Evolutionary conservation across 768 basidiomycete genomes (phyloP), one percentile per base, ranked within the genome.

Genomic region (Auriscalpium vulgare): DNA sequence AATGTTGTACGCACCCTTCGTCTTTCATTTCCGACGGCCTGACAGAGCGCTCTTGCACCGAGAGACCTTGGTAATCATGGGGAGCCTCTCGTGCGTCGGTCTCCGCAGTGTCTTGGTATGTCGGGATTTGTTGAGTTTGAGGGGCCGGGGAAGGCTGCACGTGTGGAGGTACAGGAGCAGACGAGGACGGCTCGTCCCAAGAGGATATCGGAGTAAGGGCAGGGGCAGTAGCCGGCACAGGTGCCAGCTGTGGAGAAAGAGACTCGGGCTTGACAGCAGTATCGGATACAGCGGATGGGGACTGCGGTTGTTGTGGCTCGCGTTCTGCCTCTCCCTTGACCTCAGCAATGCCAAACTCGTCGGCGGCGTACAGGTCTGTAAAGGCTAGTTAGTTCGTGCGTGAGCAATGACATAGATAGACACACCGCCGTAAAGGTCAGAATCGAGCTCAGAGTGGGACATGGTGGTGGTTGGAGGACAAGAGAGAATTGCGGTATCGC

Each of bases 11-110:
- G 90, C 81, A 95, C 93, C 93, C 93, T 88, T 94, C 93, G 64
- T 95, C 93, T 70, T 91, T 91, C 90, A 91, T 92, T 71, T 95
- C 92, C 10, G 85, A 85, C 19, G 88, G 88, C 29, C 88, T 78
- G 35, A 91, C 72, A 52, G 79, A 79, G 50, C 87, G 78, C 66
- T 85, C 81, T 47, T 77, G 74, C 53, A 72, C 69, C 21, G 74
- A 17, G 7, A 54, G 34, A 48, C 40, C n/a, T 17, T 57, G 50
- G 40, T 62, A 75, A 59, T 67, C 73, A 19, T 71, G 68, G 17
- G 65, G 43, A 29, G 47, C 14, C 21, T 48, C 47, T 29, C 17
- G 47, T 4, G 21, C 2, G 16, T 19, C 23, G 21, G n/a, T 19
- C 11, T 48, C 17, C 14, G 47, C 14, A 34, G 47, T n/a, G 14